Evolutionary conservation across 2,329 filamentous ascomycete genomes (phyloP), one percentile per base, ranked within the genome.

Genomic region (Fusarium pseudograminearum): DNA sequence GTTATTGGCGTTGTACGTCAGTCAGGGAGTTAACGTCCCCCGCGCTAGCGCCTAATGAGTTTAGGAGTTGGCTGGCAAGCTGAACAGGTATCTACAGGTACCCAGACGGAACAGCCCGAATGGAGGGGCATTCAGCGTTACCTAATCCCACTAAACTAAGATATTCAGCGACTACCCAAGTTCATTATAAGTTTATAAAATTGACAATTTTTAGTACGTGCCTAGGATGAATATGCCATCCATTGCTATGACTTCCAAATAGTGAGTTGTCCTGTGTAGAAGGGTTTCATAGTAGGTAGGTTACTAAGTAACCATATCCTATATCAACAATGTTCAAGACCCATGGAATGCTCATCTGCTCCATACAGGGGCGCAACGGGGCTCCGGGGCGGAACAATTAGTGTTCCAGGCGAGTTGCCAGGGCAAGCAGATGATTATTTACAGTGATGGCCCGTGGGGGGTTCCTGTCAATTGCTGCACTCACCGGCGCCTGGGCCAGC

Each of bases 41-140:
- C 73, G 71, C 73, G 71, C 70, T 75, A 74, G 64, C 46, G 61
- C 56, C 57, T 41, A 60, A 69, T 56, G 40, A 50, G 60, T 55
- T 30, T 46, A 65, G 33, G 36, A 61, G 48, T 40, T 42, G 42
- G 15, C 14, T 28, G 47, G 31, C 34, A n/a, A 16, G n/a, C 12
- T 8, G 16, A 18, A 10, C 34, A 38, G 34, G 34, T 38, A 38
- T 30, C 28, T 30, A 30, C 28, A 30, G 28, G 28, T 30, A 30
- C 36, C 36, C 20, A 18, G 41, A 12, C 24, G 16, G 42, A 28
- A 45, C 18, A 30, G 24, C 44, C 30, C 26, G 22, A 24, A 50
- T 58, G 47, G 64, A 66, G 61, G 51, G 64, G 61, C 53, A 30
- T 34, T 24, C 48, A 34, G 26, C 26, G 60, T 64, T 54, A 58